Base-by-base conservation (phyloP, 305 asterid species). In the Ilex paraguariensis region DNA sequence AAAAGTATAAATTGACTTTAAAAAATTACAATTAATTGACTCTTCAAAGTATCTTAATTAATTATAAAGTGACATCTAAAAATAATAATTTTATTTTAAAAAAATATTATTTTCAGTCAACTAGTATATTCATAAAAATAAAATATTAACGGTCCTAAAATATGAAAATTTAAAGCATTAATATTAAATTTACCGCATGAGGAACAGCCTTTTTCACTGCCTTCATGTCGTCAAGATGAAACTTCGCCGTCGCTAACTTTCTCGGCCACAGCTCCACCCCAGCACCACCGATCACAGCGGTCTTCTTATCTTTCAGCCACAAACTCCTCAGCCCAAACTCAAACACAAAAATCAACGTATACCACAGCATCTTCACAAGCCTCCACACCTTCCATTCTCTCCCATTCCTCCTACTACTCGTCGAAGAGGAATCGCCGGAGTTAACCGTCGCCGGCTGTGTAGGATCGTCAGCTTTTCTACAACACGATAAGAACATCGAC, bases 181-280 rank as follows among this genome's bases (percentile, higher is more conserved):
- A 21, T 21, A 21, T 21, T 7, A 61, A 64, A 74, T 82, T 77
- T 49, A 90, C 97, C 75, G 93, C 85, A 16, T 77, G 59, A 0
- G 70, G 49, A 15, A 87, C 82, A 17, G 84, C 96, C 48, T 56
- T 66, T 72, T 87, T 90, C 30, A 87, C 88, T 2, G 31, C 56
- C 79, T 83, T 90, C 97, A 90, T 87, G 54, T 88, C 97, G 5
- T 81, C 87, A 5, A 90, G 78, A 13, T 66, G 75, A 74, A 90
- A 82, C 65, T 78, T 87, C 17, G 97, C 96, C 51, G 97, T 79
- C 3, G 84, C 88, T 73, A 87, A 17, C 67, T 73, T 79, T 77
- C 96, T 72, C 57, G 97, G 96, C 97, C 97, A 90, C 54, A 83
- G 81, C 90, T 90, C 97, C 71, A 85, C 97, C 48, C 97, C 97